These are phyloP conservation scores for Rhizopogon hawkerae DNA, from an alignment of 1,284 basidiomycete genomes.

Conservation along the genomic window DNA sequence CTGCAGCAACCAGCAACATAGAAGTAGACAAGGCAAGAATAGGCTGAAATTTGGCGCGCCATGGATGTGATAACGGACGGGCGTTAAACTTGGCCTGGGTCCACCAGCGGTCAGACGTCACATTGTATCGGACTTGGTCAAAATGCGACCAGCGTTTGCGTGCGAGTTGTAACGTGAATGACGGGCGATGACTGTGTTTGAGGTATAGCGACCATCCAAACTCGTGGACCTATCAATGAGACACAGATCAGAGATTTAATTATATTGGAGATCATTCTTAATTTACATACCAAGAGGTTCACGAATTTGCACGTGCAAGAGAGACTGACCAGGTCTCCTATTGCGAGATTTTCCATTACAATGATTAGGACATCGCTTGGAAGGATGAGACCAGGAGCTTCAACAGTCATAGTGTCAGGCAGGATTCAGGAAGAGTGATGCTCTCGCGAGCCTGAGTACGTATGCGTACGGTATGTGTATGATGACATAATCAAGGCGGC, in stretches of 20 bases:
- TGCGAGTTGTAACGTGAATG: conserved; percentile 42
- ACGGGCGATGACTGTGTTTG: conserved; percentile 41
- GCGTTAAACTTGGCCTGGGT: conserved; percentile 44
- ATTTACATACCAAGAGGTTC: conserved; percentile 34
- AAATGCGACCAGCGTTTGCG: conserved; percentile 40
- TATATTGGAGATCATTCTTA: no score
- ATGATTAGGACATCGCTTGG: conserved; percentile 54
- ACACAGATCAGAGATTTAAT: no score
- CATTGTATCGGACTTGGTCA: conserved; percentile 44
- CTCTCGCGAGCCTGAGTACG: no score
- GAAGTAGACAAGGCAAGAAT: conserved; percentile 49
- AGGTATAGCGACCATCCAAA: conserved; percentile 55
- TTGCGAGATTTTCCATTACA: conserved; percentile 39
- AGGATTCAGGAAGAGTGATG: neutral
- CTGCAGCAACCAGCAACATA: conserved; percentile 56
- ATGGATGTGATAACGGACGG: conserved; percentile 57
- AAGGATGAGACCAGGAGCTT: conserved; percentile 18
- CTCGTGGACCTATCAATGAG: conserved; percentile 39
- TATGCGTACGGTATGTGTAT: no score
- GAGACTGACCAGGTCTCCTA: conserved; percentile 39
- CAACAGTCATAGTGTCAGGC: neutral
- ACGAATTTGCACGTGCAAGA: conserved; percentile 39
- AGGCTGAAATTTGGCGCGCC: conserved; percentile 52
- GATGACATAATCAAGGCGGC: conserved; percentile 6
- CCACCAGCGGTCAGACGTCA: conserved; percentile 52